Evolutionary conservation across 306 rosid genomes (phyloP).

Genomic region (Psophocarpus tetragonolobus): DNA sequence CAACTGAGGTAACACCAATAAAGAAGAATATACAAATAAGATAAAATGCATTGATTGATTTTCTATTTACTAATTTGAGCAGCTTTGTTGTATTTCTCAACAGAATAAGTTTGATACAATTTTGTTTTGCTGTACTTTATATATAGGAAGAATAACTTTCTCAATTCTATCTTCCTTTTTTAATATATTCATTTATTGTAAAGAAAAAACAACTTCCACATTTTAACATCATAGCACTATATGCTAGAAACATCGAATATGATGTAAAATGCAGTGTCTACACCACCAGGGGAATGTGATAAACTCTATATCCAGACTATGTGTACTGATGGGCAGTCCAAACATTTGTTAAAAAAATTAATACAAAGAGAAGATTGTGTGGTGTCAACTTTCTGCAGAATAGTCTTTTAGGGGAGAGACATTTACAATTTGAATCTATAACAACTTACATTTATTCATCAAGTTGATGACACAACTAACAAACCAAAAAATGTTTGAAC

Average conservation of each 20-base stretch:
- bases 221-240: background rate
- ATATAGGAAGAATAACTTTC: background rate
- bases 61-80: background rate
- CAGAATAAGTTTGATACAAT: background rate
- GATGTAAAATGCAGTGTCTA: background rate
- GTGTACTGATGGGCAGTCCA: background rate
- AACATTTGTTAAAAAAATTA: background rate
- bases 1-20: background rate
- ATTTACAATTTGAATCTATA: background rate
- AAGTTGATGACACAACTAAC: background rate
- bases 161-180: background rate
- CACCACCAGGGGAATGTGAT: slow-evolving; percentile 2
- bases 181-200: background rate
- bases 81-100: background rate
- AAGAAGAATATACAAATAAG: background rate
- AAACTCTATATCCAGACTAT: background rate
- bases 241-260: background rate
- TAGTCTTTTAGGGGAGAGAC: background rate
- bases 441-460: background rate
- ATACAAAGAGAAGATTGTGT: background rate
- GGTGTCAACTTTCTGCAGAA: background rate
- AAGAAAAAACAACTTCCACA: background rate
- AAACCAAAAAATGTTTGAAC: background rate
- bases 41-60: background rate
- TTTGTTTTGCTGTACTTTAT: background rate